These are phyloP conservation scores for Plantago rigida DNA, from an alignment of 305 asterid species.

Conservation along the genomic window DNA sequence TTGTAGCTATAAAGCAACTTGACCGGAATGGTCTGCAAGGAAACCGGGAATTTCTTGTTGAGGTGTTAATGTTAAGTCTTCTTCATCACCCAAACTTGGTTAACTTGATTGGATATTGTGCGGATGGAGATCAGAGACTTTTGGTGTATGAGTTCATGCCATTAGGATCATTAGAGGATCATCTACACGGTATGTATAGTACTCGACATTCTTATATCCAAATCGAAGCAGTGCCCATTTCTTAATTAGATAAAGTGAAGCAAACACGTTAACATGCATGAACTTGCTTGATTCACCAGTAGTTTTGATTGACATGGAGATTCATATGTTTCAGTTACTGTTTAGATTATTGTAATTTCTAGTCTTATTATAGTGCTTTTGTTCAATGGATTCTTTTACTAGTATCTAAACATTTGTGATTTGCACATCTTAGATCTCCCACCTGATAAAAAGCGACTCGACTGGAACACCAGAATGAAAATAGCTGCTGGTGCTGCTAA, in stretches of 20 bases:
- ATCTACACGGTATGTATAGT: slow-evolving; percentile 51
- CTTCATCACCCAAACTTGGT: slow-evolving; percentile 79
- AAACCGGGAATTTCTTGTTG: slow-evolving; percentile 72
- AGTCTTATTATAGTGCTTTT: neutral
- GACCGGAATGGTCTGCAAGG: slow-evolving; percentile 81
- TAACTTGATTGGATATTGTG: slow-evolving; percentile 75
- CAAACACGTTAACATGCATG: too few species aligned
- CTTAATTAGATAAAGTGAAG: neutral
- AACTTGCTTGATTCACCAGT: too few species aligned
- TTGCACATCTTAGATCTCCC: slow-evolving; percentile 48
- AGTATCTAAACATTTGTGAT: slow-evolving; percentile 2
- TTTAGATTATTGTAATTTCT: too few species aligned
- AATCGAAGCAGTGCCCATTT: slow-evolving; percentile 5
- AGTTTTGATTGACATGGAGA: too few species aligned
- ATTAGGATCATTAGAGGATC: slow-evolving; percentile 74
- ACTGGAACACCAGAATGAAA: slow-evolving; percentile 76
- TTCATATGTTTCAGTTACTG: too few species aligned
- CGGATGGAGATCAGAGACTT: slow-evolving; percentile 88
- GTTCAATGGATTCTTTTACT: neutral
- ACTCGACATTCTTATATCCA: neutral
- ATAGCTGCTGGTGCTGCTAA: slow-evolving; percentile 71
- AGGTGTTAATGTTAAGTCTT: slow-evolving; percentile 68
- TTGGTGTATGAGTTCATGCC: slow-evolving; percentile 79
- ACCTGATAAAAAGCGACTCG: slow-evolving; percentile 57
- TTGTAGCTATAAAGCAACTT: slow-evolving; percentile 74